phyloP scores from a whole-genome alignment of 768 basidiomycete species.

The Krasilnikovozyma curviuscula region DNA sequence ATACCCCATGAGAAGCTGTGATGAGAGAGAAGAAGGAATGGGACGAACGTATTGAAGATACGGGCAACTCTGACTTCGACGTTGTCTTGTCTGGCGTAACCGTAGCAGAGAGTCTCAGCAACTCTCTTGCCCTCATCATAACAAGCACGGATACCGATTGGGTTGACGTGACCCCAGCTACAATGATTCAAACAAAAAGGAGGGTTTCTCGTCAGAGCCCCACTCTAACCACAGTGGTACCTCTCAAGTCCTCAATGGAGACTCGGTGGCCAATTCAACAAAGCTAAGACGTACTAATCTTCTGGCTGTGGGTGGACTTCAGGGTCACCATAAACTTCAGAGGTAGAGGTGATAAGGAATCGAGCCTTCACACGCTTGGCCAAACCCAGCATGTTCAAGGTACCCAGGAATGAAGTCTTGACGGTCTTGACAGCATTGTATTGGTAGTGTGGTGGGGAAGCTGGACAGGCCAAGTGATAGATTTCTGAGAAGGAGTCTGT shows the following conservation, averaged over 20 bases:
- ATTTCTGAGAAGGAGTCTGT: constrained; percentile 42
- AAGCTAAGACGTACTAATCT: constrained; percentile 38
- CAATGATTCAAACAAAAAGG: background rate
- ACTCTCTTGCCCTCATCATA: constrained; percentile 99
- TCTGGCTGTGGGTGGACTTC: constrained; percentile 93
- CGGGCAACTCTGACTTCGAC: constrained; percentile 93
- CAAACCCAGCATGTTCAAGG: constrained; percentile 93
- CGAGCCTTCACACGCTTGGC: constrained; percentile 94
- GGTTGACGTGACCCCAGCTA: constrained; percentile 97
- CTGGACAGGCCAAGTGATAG: constrained; percentile 95
- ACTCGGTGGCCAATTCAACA: background rate
- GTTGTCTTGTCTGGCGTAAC: constrained; percentile 80
- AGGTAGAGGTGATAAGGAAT: constrained; percentile 88
- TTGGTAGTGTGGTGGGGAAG: constrained; percentile 93
- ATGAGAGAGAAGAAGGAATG: background rate
- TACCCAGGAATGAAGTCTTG: constrained; percentile 96
- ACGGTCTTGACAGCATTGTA: constrained; percentile 95
- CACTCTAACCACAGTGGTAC: no score
- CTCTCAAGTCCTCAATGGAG: no score
- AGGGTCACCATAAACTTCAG: constrained; percentile 96
- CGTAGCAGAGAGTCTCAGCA: constrained; percentile 92
- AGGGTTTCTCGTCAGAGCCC: background rate
- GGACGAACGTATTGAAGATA: constrained; percentile 75
- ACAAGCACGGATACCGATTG: constrained; percentile 94
- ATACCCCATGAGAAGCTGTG: background rate